These are phyloP conservation scores for Pseudozyma sp. DNA, from an alignment of 1,284 basidiomycete genomes.

Conservation along the genomic window DNA sequence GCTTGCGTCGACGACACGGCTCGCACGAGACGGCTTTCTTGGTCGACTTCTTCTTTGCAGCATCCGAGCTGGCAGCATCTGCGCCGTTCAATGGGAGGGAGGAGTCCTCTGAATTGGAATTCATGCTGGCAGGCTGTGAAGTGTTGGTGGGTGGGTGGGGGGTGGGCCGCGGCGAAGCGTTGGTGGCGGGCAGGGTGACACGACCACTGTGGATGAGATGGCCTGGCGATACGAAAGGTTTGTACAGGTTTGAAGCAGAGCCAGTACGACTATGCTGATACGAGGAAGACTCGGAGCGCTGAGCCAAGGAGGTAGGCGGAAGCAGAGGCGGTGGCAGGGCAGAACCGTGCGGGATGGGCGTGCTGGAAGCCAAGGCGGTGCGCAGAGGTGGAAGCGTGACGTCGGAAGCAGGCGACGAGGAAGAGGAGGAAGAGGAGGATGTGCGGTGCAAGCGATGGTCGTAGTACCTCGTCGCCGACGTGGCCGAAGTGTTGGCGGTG, in stretches of 20 bases:
- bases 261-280: constrained; percentile 3
- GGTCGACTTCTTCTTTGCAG: constrained; percentile 50
- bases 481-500: constrained; percentile 11
- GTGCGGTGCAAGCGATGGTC: not conserved
- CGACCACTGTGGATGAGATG: constrained; percentile 14
- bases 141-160: not conserved
- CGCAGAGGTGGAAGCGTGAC: constrained; percentile 34
- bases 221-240: not conserved
- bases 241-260: constrained; percentile 1
- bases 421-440: constrained; percentile 17
- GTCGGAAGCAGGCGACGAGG: constrained; percentile 12
- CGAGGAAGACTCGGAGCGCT: constrained; percentile 9
- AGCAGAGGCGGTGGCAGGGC: constrained; percentile 32
- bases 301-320: constrained; percentile 10
- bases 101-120: constrained; percentile 9
- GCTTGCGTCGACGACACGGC: constrained; percentile 59
- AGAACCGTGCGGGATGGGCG: constrained; percentile 15
- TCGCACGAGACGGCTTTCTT: constrained; percentile 65
- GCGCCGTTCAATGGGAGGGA: constrained; percentile 1
- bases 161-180: constrained; percentile 1
- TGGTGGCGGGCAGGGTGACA: constrained; percentile 8
- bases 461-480: constrained; percentile 8
- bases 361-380: constrained; percentile 17
- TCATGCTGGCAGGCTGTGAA: constrained; percentile 21
- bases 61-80: constrained; percentile 12